phyloP scores from a whole-genome alignment of 1,139 yeast genomes.

The Saccharomycopsis hybrid region DNA sequence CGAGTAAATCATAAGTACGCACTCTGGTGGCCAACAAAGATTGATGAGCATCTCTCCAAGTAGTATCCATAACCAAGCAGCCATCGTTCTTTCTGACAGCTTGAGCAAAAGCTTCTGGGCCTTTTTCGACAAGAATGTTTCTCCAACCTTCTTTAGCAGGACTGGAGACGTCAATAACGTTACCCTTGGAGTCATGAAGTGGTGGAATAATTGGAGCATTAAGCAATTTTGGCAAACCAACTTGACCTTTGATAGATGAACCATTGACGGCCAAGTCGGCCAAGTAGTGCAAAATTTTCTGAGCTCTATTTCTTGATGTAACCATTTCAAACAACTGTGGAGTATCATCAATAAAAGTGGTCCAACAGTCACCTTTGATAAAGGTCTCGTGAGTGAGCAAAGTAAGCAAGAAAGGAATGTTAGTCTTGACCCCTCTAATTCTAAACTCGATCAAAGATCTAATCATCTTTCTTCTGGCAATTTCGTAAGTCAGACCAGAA shows the following conservation, averaged over 20 bases:
- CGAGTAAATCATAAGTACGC: conserved; percentile 83
- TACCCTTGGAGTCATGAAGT: conserved; percentile 50
- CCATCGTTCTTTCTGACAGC: conserved; percentile 82
- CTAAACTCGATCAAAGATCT: conserved; percentile 95
- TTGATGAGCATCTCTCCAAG: conserved; percentile 99
- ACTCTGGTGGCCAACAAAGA: conserved; percentile 96
- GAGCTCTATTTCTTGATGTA: conserved; percentile 93
- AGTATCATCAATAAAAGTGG: conserved; percentile 97
- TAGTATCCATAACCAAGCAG: conserved; percentile 91
- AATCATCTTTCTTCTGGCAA: conserved; percentile 94
- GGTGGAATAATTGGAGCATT: conserved; percentile 72
- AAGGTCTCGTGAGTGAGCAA: conserved; percentile 88
- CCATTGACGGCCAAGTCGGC: conserved; percentile 96
- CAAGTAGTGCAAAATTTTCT: conserved; percentile 78
- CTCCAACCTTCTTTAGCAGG: conserved; percentile 85
- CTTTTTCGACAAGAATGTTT: conserved; percentile 72
- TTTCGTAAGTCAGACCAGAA: conserved; percentile 93
- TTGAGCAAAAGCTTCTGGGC: conserved; percentile 85
- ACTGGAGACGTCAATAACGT: conserved; percentile 47
- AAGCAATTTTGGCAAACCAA: conserved; percentile 79
- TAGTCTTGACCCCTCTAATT: conserved; percentile 97
- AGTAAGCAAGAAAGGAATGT: conserved; percentile 94
- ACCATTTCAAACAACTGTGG: conserved; percentile 95
- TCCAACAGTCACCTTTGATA: conserved; percentile 88
- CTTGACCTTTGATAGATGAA: conserved; percentile 89